A percentile compares a stretch with the other conserved stretches of the same genome.
These are phyloP conservation scores for Triglochin maritima DNA, from an alignment of 106 monocot species.

Conservation along the genomic window DNA sequence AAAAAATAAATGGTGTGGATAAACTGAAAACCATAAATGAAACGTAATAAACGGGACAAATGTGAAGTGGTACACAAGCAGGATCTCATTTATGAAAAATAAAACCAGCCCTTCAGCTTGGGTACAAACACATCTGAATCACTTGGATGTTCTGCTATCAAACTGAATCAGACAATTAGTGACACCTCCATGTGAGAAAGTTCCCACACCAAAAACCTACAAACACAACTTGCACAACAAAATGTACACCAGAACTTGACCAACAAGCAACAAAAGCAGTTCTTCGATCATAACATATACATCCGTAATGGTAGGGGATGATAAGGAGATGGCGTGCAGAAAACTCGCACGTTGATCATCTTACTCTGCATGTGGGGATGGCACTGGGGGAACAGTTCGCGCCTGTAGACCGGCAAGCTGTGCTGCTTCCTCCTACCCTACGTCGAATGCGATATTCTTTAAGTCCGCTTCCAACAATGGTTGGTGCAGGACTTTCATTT, in stretches of 20 bases:
- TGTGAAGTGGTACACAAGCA: too few species aligned
- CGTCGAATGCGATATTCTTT: conserved; percentile 5
- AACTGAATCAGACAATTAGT: not conserved
- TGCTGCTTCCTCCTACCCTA: not conserved
- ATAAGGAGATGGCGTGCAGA: not conserved
- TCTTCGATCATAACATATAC: conserved; percentile 1
- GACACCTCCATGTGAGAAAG: not conserved
- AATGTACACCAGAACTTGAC: not conserved
- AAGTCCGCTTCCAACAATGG: not conserved
- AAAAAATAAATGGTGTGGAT: too few species aligned
- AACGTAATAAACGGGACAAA: too few species aligned
- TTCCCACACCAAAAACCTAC: not conserved
- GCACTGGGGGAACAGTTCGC: conserved; percentile 9
- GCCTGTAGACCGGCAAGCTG: conserved; percentile 5
- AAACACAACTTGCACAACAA: not conserved
- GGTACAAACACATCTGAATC: conserved; percentile 6
- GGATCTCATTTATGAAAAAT: conserved; percentile 2
- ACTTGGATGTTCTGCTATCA: not conserved
- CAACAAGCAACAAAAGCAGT: not conserved
- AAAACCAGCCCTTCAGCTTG: not conserved
- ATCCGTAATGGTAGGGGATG: not conserved
- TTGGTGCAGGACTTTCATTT: conserved; percentile 5
- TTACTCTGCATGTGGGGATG: conserved; percentile 8
- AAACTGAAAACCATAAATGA: too few species aligned
- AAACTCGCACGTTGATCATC: conserved; percentile 7